Base-by-base conservation (phyloP, 2,329 filamentous ascomycete genomes). In the Calonectria pauciramosa region DNA sequence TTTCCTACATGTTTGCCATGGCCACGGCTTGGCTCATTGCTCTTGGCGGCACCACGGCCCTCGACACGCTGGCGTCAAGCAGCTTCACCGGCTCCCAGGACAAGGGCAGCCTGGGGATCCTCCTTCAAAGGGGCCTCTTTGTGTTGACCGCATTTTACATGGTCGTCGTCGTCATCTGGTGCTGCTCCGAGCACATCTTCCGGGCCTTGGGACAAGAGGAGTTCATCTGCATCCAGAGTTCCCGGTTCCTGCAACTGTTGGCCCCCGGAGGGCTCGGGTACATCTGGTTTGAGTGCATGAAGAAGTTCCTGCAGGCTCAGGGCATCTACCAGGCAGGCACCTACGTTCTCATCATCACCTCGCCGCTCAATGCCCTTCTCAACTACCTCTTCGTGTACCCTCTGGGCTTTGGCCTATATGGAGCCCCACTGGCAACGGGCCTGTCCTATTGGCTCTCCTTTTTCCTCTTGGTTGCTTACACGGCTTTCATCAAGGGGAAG, bases 1-100 rank as follows among this genome's bases (percentile, higher is more conserved):
- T 98, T 81, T 94, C 94, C 2, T 96, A 97, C 87, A 98, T 98
- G 95, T 98, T 98, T 79, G 95, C 95, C 70, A 96, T 96, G 94
- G 93, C 94, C 28, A 95, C 95, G 0, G 95, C 93, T 0, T 97
- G 95, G 95, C 90, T 98, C 47, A 94, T 98, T 73, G 95, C 93
- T 0, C 90, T 98, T 5, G 95, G 95, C 34, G 95, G 95, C 10
- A 96, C 95, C 0, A 98, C 95, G 1, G 95, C 95, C 0, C 89
- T 98, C 54, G 95, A 98, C 83, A 98, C 95, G 0, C 87, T 98
- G 30, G 95, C 94, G 2, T 96, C 94, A 0, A 95, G 93, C 60
- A 93, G 93, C 56, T 98, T 95, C 83, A 98, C 95, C 0, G 94
- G 94, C 0, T 95, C 94, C 76, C 91, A 92, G 77, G 93, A 96